phyloP scores from a whole-genome alignment of 768 basidiomycete species.

The Dioszegia aurantiaca region DNA sequence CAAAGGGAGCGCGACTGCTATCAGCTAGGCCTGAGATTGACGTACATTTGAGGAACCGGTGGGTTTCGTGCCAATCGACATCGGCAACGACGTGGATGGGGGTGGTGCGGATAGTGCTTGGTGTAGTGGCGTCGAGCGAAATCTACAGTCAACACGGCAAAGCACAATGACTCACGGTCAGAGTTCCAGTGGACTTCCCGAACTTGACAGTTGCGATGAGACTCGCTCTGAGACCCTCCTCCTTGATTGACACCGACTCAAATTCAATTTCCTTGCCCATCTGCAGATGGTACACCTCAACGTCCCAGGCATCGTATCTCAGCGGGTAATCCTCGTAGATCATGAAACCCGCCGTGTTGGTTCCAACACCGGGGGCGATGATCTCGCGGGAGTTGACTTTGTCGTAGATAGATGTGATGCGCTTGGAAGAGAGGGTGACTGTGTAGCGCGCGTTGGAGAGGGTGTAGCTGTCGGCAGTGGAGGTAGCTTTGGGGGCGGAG shows the following conservation, averaged over 20 bases:
- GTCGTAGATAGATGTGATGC: constrained; percentile 29
- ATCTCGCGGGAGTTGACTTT: constrained; percentile 20
- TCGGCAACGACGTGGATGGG: constrained; percentile 36
- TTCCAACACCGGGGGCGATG: constrained; percentile 17
- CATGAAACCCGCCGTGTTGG: constrained; percentile 52
- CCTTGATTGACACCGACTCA: constrained; percentile 46
- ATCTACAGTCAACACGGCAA: constrained; percentile 1
- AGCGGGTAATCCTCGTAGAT: constrained; percentile 35
- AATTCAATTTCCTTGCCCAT: constrained; percentile 18
- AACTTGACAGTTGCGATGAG: constrained; percentile 4
- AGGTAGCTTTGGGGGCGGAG: constrained; percentile 10
- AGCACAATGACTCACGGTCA: constrained; percentile 1
- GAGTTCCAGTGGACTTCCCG: constrained; percentile 5
- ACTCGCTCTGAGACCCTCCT: constrained; percentile 7
- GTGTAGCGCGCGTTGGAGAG: constrained; percentile 19
- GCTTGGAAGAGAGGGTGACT: constrained; percentile 23
- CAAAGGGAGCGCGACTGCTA: constrained; percentile 70
- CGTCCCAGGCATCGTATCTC: constrained; percentile 35
- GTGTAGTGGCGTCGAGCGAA: constrained; percentile 5
- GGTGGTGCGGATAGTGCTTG: neutral
- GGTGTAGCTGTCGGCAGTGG: constrained; percentile 12
- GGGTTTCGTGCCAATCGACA: constrained; percentile 50
- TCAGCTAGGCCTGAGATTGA: constrained; percentile 9
- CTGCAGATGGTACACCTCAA: constrained; percentile 34
- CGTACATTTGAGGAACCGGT: constrained; percentile 45